Evolutionary conservation across 2,329 filamentous ascomycete genomes (phyloP), one percentile per base, ranked within the genome.

Genomic region (Colletotrichum ledebouriae): DNA sequence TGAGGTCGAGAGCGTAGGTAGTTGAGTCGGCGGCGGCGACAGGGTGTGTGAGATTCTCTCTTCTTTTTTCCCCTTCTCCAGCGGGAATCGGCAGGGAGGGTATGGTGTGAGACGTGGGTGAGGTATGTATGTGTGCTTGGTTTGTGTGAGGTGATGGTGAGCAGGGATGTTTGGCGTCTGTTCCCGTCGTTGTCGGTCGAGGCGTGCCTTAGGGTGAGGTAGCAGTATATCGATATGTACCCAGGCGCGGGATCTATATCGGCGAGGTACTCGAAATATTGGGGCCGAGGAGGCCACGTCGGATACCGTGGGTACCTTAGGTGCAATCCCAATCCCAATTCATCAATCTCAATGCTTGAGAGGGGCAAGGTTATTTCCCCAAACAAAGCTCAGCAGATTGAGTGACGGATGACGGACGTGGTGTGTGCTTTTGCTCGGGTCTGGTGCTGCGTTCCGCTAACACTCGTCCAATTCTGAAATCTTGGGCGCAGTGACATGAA

Each of bases 1-100:
- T 66, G 60, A 65, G 46, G 66, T 55, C 60, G 57, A 60, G 47
- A 29, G 56, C 57, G 66, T 65, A 69, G 66, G 66, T 69, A 70
- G 69, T 70, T 70, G 69, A 70, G 65, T 39, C 52, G 25, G 50
- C 29, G 39, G 17, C 33, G 47, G 56, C 37, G 9, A 39, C 25
- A 57, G 37, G 55, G 49, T 50, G 56, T 47, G 63, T 63, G 50
- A 22, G 67, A 52, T 62, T 67, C 42, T 55, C 20, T 64, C 22
- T 37, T 50, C 41, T 17, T 29, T 29, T 29, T 25, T 25, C 2
- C 29, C 29, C 52, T 63, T 68, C 65, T 59, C 55, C 65, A 68
- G 61, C 60, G 60, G 65, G 47, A 68, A 68, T 68, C 53, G 55
- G 55, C 61, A 68, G 61, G 66, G 66, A 66, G 39, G 46, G 41